These are phyloP conservation scores for Aspergillus aculeatinus DNA, from an alignment of 2,329 filamentous ascomycete genomes.

Conservation along the genomic window DNA sequence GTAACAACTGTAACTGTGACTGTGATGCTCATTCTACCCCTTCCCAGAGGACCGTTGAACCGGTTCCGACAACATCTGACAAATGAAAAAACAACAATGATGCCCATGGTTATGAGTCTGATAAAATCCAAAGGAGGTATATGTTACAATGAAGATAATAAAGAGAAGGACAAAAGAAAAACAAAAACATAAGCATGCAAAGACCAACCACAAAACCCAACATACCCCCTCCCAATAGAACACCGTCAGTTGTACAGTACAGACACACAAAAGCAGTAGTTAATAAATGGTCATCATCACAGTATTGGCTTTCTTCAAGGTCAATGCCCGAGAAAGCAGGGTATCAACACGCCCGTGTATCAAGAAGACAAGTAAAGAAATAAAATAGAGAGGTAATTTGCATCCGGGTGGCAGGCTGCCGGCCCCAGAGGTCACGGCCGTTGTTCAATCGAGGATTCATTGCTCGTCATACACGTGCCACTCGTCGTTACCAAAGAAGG, in stretches of 20 bases:
- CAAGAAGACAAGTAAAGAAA: slow-evolving; percentile 13
- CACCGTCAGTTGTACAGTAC: slow-evolving; percentile 21
- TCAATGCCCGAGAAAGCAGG: slow-evolving; percentile 22
- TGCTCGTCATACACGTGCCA: slow-evolving; percentile 61
- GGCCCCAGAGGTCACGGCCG: background rate
- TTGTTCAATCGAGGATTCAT: slow-evolving; percentile 23
- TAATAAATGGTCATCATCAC: slow-evolving; percentile 22
- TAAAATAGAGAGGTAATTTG: slow-evolving; percentile 10
- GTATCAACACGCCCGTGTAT: slow-evolving; percentile 26
- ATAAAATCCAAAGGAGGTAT: slow-evolving; percentile 1
- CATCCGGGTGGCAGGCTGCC: slow-evolving; percentile 4
- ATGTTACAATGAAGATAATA: slow-evolving; percentile 14
- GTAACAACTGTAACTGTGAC: too few species aligned
- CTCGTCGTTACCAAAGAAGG: slow-evolving; percentile 57
- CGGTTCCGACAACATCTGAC: background rate
- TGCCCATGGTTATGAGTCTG: background rate
- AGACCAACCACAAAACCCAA: background rate
- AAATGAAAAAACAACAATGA: background rate
- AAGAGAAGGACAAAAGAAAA: slow-evolving; percentile 1
- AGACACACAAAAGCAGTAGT: slow-evolving; percentile 7
- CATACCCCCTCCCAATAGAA: slow-evolving; percentile 15
- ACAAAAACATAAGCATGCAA: background rate
- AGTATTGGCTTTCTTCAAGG: slow-evolving; percentile 18
- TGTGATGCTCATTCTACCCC: background rate
- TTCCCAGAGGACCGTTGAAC: background rate